phyloP scores from a whole-genome alignment of 202 grass and related monocot genomes.

The Brachypodium distachyon region DNA sequence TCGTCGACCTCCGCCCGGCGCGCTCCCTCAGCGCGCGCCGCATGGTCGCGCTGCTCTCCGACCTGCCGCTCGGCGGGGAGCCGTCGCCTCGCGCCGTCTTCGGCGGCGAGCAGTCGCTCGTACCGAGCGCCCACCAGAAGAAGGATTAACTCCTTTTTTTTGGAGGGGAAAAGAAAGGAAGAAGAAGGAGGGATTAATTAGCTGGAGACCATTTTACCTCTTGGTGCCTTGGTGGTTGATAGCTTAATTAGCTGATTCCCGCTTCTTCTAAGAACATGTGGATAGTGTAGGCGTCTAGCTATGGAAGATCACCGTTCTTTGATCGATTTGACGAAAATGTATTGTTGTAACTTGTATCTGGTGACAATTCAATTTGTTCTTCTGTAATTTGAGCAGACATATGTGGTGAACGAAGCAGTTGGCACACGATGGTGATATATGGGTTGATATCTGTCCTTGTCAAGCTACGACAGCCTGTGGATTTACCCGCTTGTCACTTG shows the following conservation, averaged over 20 bases:
- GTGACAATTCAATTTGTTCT: background rate
- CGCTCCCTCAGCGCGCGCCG: slow-evolving; percentile 36
- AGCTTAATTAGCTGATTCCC: no score
- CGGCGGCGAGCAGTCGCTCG: background rate
- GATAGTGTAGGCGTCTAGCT: no score
- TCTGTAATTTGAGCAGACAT: background rate
- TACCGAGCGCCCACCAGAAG: background rate
- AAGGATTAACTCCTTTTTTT: slow-evolving; percentile 28
- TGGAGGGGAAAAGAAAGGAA: no score
- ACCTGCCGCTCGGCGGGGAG: slow-evolving; percentile 44
- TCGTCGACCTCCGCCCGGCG: slow-evolving; percentile 6
- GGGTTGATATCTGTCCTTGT: no score
- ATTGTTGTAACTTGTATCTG: background rate
- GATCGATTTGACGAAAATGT: background rate
- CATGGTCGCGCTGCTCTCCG: slow-evolving; percentile 49
- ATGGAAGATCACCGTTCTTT: no score
- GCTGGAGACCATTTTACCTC: background rate
- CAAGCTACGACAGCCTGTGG: no score
- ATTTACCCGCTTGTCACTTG: no score
- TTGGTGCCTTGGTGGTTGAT: no score
- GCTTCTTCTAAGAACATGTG: no score
- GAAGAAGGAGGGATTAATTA: background rate
- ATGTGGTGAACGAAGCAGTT: background rate
- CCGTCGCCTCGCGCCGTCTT: slow-evolving; percentile 25
- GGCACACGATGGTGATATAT: no score